Conservation (phyloP, 805 yeast species). For the Yarrowia osloensis region DNA sequence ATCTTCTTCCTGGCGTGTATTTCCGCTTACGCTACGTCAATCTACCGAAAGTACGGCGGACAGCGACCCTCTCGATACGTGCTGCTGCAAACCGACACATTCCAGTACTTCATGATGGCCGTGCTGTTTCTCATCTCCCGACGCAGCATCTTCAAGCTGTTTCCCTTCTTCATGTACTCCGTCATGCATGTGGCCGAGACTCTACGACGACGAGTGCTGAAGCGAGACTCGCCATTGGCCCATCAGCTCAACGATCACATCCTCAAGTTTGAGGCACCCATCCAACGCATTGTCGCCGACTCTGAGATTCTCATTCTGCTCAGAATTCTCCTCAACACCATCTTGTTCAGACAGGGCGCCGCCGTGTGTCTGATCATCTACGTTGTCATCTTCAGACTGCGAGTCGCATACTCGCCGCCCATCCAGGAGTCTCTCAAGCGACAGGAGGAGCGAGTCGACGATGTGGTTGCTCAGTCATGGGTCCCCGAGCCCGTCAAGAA, state of each 20-base stretch:
- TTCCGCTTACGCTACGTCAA: constrained; percentile 24
- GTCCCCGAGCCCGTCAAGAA: constrained; percentile 54
- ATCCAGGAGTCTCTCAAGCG: constrained; percentile 64
- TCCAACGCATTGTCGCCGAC: constrained; percentile 55
- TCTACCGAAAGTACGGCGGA: constrained; percentile 28
- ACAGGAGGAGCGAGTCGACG: constrained; percentile 61
- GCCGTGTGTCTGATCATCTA: constrained; percentile 54
- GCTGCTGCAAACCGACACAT: constrained; percentile 24
- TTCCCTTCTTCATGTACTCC: constrained; percentile 28
- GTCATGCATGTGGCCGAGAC: constrained; percentile 28
- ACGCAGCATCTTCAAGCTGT: constrained; percentile 9
- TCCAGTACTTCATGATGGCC: constrained; percentile 24
- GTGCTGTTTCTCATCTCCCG: constrained; percentile 7
- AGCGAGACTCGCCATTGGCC: constrained; percentile 33
- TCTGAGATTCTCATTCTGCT: constrained; percentile 52
- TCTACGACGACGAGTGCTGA: constrained; percentile 14
- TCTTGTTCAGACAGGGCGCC: constrained; percentile 64
- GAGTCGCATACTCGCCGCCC: constrained; percentile 69
- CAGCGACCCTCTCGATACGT: constrained; percentile 24
- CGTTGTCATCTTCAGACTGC: constrained; percentile 63
- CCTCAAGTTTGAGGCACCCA: constrained; percentile 52
- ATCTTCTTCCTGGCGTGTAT: constrained; percentile 55
- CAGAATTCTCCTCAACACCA: constrained; percentile 49
- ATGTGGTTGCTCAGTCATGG: constrained; percentile 51
- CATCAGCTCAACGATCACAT: constrained; percentile 46